phyloP scores from a whole-genome alignment of 2,329 filamentous ascomycete species.

The Diaporthe sp. region DNA sequence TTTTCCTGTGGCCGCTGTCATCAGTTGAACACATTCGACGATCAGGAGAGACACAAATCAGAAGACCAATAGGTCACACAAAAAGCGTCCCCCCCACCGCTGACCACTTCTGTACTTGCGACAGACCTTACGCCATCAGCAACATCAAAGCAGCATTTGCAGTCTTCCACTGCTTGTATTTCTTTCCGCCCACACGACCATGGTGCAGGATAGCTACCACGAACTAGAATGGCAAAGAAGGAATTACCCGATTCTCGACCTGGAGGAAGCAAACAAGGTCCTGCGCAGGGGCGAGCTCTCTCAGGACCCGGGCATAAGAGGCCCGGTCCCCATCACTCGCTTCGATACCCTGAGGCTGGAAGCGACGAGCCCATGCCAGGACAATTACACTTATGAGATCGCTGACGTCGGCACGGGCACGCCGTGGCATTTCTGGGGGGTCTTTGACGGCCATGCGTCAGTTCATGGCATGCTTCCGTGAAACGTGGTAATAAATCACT shows the following conservation, averaged over 20 bases:
- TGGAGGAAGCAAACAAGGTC: slow-evolving; percentile 11
- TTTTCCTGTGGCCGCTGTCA: background rate
- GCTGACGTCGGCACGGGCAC: slow-evolving; percentile 29
- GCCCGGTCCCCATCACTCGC: background rate
- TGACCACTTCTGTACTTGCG: background rate
- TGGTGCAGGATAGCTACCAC: slow-evolving; percentile 14
- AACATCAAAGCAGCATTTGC: background rate
- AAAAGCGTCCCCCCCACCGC: background rate
- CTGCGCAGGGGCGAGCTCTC: background rate
- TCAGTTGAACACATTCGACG: background rate
- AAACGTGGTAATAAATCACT: background rate
- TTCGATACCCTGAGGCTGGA: slow-evolving; percentile 2
- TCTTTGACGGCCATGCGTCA: slow-evolving; percentile 63
- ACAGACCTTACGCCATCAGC: too few species aligned
- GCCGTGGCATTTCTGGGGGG: slow-evolving; percentile 50
- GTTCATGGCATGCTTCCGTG: slow-evolving; percentile 33
- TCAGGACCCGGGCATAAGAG: background rate
- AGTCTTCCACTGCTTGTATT: background rate
- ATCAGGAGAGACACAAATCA: background rate
- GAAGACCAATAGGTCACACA: background rate
- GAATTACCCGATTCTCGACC: slow-evolving; percentile 9
- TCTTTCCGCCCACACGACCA: background rate
- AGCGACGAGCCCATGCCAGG: slow-evolving; percentile 42
- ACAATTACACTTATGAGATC: slow-evolving; percentile 46
- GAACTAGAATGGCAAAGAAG: slow-evolving; percentile 10